Evolutionary conservation across 768 basidiomycete species (phyloP).

Genomic region (Fomitopsis serialis): DNA sequence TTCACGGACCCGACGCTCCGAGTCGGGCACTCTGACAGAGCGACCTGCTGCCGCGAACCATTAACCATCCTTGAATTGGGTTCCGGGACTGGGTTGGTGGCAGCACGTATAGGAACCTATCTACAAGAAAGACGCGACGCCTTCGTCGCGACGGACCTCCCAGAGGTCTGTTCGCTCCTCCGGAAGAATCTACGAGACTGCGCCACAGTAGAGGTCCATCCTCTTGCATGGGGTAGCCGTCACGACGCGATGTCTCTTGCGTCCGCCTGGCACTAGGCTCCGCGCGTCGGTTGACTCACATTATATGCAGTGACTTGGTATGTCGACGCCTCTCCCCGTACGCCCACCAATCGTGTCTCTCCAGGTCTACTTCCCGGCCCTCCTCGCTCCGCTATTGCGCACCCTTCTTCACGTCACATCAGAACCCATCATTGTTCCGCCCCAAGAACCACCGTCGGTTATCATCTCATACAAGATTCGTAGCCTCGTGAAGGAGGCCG

Average conservation of each 20-base stretch:
- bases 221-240: slow-evolving; percentile 67
- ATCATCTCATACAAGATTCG: slow-evolving; percentile 73
- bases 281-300: slow-evolving; percentile 43
- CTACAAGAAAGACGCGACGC: slow-evolving; percentile 27
- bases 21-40: too few relatives aligned
- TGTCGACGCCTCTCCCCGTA: slow-evolving; percentile 20
- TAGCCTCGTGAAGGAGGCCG: slow-evolving; percentile 62
- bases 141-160: slow-evolving; percentile 67
- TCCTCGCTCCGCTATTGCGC: slow-evolving; percentile 71
- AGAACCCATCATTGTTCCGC: slow-evolving; percentile 31
- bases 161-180: slow-evolving; percentile 59
- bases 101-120: slow-evolving; percentile 38
- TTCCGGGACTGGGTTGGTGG: slow-evolving; percentile 69
- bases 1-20: too few relatives aligned
- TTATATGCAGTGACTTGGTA: slow-evolving; percentile 83
- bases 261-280: not conserved
- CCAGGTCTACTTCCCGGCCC: slow-evolving; percentile 83
- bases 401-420: slow-evolving; percentile 71
- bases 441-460: slow-evolving; percentile 29
- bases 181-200: slow-evolving; percentile 29
- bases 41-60: slow-evolving; percentile 8
- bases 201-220: slow-evolving; percentile 31
- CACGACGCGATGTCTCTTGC: slow-evolving; percentile 29
- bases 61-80: slow-evolving; percentile 67
- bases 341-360: not conserved